Percentiles rank a stretch among this genome's conserved stretches.
phyloP scores from a whole-genome alignment of 1,139 yeast species.

The Nematodospora anomalae region DNA sequence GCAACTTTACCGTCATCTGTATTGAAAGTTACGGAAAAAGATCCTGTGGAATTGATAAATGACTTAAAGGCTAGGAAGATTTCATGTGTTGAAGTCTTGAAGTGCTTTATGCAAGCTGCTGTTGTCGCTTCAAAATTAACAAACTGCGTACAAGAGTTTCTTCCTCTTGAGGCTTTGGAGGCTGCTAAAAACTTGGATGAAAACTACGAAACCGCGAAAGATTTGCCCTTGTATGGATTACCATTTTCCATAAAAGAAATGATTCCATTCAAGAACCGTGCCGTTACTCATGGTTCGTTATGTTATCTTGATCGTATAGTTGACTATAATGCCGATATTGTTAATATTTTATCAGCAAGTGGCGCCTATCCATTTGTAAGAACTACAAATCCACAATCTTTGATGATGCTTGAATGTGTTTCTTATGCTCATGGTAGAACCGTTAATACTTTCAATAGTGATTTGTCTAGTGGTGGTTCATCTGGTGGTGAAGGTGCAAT shows the following conservation, averaged over 20 bases:
- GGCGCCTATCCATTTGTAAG: slow-evolving; percentile 32
- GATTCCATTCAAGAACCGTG: slow-evolving; percentile 16
- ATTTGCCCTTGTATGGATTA: slow-evolving; percentile 22
- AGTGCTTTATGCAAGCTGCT: slow-evolving; percentile 28
- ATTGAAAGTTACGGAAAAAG: slow-evolving; percentile 18
- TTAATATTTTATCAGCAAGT: slow-evolving; percentile 17
- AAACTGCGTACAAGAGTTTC: slow-evolving; percentile 23
- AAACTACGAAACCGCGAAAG: slow-evolving; percentile 16
- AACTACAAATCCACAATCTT: slow-evolving; percentile 56
- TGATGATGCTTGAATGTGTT: slow-evolving; percentile 56
- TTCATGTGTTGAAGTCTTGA: slow-evolving; percentile 28
- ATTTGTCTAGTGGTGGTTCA: slow-evolving; percentile 50
- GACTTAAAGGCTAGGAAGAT: slow-evolving; percentile 15
- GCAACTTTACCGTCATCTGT: slow-evolving; percentile 15
- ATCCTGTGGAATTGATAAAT: slow-evolving; percentile 17
- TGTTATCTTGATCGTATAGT: slow-evolving; percentile 23
- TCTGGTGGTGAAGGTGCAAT: slow-evolving; percentile 29
- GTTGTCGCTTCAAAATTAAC: slow-evolving; percentile 23
- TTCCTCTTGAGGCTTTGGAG: slow-evolving; percentile 21
- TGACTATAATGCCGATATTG: slow-evolving; percentile 24
- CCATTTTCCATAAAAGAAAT: slow-evolving; percentile 27
- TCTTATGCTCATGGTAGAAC: slow-evolving; percentile 53
- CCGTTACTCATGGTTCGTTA: slow-evolving; percentile 24
- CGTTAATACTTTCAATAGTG: slow-evolving; percentile 53
- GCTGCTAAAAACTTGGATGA: slow-evolving; percentile 20